Evolutionary conservation across 805 yeast species (phyloP), one percentile per base, ranked within the genome.

Genomic region (Debaryomyces castellii): DNA sequence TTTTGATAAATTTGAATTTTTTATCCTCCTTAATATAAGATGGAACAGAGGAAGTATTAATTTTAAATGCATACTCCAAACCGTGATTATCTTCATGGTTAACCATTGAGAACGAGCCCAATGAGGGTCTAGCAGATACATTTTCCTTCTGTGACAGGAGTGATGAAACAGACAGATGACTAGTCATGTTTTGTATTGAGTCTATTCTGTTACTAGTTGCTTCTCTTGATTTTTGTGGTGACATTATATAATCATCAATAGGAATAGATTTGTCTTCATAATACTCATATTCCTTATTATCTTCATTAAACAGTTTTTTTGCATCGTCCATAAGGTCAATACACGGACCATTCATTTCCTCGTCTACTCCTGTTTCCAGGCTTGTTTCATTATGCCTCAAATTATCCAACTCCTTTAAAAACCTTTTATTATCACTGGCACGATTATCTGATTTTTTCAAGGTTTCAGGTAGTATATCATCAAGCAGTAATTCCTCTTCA

Each of bases 1-100:
- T 71, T 52, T 71, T 71, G 47, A 72, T 72, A 50, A 66, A 73
- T 51, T 67, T 69, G 57, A 69, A 72, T 53, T 71, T 73, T 46
- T 66, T 68, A 54, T 71, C 68, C 42, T 68, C 61, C 50, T 69
- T 69, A 41, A 73, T 70, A 51, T 60, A 71, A 9, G 62, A 52
- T 6, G 71, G 73, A 10, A 63, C 72, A 2, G 67, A n/a, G n/a
- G n/a, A 57, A 30, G 52, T 55, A 44, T 56, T 58, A 11, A 18
- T 30, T 23, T 54, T 55, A 50, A 59, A 66, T 3, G 71, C 71
- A 46, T 58, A 66, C 42, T 63, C 61, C 44, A 67, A 52, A 6
- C 61, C 72, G 28, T 44, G 47, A 25, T 54, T 53, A 21, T 64
- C 69, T 38, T 62, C 68, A 27, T 52, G 53, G 42, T 56, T 59